Percentiles rank a stretch among this genome's conserved stretches.
Conservation (phyloP, 1,284 basidiomycete species). For the Puccinia polysora region DNA sequence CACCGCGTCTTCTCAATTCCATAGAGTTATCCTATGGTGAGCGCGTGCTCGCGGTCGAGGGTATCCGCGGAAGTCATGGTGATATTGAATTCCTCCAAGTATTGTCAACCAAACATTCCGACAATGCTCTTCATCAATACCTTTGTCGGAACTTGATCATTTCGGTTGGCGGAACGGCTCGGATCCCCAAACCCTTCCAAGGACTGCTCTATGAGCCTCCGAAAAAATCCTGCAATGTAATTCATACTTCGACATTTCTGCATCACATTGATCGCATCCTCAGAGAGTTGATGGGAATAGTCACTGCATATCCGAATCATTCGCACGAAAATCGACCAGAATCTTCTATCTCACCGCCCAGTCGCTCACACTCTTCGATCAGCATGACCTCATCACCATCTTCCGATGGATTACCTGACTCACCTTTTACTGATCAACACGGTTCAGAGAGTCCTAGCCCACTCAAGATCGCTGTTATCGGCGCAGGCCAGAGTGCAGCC, state of each 20-base stretch:
- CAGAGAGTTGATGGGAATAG: conserved; percentile 1
- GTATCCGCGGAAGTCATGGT: conserved; percentile 10
- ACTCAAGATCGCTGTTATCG: conserved; percentile 57
- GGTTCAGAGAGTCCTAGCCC: neutral
- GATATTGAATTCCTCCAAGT: conserved; percentile 49
- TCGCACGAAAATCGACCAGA: neutral
- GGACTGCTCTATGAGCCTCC: conserved; percentile 48
- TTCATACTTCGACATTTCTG: conserved; percentile 51
- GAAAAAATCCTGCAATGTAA: conserved; percentile 54
- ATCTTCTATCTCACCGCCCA: neutral
- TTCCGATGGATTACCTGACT: neutral
- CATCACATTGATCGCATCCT: conserved; percentile 44
- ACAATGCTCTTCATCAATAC: neutral
- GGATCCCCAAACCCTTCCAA: conserved; percentile 55
- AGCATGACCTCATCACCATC: conserved; percentile 2
- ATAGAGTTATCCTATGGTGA: conserved; percentile 55
- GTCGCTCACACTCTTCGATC: neutral
- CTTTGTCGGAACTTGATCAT: conserved; percentile 55
- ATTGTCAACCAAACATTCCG: conserved; percentile 4
- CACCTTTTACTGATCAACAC: neutral
- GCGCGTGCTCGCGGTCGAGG: conserved; percentile 56
- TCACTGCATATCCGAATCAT: neutral
- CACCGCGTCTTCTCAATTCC: conserved; percentile 29
- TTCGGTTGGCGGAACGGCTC: conserved; percentile 59
- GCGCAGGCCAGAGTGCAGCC: conserved; percentile 60